Evolutionary conservation across 2,329 filamentous ascomycete species (phyloP).

Genomic region (Phyllosticta citrichinensis): DNA sequence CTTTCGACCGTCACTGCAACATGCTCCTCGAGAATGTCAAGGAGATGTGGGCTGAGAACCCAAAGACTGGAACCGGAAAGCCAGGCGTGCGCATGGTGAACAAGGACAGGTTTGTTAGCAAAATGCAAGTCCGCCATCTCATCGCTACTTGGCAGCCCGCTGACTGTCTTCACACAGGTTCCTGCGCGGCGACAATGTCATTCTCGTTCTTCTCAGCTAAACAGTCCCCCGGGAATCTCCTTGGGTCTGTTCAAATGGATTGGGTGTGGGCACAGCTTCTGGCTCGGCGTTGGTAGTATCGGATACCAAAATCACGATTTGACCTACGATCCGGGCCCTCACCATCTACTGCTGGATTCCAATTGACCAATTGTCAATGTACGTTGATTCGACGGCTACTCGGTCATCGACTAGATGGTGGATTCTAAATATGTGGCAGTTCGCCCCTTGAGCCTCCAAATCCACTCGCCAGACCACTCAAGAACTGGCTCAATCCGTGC

Average conservation of each 20-base stretch:
- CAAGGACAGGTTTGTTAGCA: constrained; percentile 97
- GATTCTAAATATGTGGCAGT: not conserved
- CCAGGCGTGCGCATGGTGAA: constrained; percentile 76
- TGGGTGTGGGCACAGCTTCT: constrained; percentile 7
- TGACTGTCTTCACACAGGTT: constrained; percentile 47
- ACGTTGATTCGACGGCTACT: not conserved
- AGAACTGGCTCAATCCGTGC: constrained; percentile 74
- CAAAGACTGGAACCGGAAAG: constrained; percentile 70
- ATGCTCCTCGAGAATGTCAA: constrained; percentile 97
- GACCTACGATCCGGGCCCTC: not conserved
- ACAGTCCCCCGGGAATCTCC: not conserved
- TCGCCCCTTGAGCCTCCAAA: constrained; percentile 13
- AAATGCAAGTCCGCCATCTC: constrained; percentile 57
- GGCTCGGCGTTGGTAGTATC: constrained; percentile 11
- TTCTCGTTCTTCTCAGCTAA: constrained; percentile 72
- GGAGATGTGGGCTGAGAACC: constrained; percentile 99
- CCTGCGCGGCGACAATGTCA: constrained; percentile 76
- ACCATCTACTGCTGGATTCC: not conserved
- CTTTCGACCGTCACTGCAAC: constrained; percentile 97
- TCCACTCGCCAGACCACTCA: constrained; percentile 61
- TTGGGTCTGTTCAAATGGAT: constrained; percentile 4
- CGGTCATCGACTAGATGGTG: not conserved
- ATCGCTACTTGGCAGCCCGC: not conserved
- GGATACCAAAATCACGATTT: constrained; percentile 11
- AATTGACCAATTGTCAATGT: not conserved